Evolutionary conservation across 129 eudicot species (phyloP).

Genomic region (Chrysanthemum makinoi): DNA sequence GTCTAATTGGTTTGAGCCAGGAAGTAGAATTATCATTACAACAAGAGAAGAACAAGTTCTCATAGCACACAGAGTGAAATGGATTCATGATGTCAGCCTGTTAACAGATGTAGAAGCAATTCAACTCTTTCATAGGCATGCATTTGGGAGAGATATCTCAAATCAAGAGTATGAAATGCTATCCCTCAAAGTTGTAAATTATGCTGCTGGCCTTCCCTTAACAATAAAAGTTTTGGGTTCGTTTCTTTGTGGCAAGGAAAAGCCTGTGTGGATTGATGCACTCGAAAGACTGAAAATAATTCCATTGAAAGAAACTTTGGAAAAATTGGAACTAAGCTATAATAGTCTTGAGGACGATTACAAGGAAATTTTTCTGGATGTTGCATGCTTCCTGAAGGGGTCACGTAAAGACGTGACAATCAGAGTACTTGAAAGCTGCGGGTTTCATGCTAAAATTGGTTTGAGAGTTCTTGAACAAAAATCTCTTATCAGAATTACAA

Average conservation of each 20-base stretch:
- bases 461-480: constrained; percentile 7
- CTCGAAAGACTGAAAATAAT: neutral
- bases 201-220: constrained; percentile 12
- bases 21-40: constrained; percentile 7
- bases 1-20: constrained; percentile 5
- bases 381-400: constrained; percentile 12
- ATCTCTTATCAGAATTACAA: neutral
- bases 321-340: constrained; percentile 8
- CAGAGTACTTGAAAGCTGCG: neutral
- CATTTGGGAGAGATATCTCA: constrained; percentile 5
- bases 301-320: neutral
- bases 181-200: neutral
- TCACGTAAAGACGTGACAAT: neutral
- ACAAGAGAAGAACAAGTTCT: constrained; percentile 8
- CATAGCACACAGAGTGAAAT: neutral
- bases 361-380: constrained; percentile 9
- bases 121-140: neutral
- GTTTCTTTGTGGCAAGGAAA: neutral
- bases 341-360: neutral
- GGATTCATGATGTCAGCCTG: neutral
- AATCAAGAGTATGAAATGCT: neutral
- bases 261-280: neutral
- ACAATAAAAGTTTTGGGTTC: constrained; percentile 8
- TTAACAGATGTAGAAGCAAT: neutral
- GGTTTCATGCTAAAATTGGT: constrained; percentile 4